Evolutionary conservation across 805 yeast genomes (phyloP), one percentile per base, ranked within the genome.

Genomic region (Lipomyces lipofer): DNA sequence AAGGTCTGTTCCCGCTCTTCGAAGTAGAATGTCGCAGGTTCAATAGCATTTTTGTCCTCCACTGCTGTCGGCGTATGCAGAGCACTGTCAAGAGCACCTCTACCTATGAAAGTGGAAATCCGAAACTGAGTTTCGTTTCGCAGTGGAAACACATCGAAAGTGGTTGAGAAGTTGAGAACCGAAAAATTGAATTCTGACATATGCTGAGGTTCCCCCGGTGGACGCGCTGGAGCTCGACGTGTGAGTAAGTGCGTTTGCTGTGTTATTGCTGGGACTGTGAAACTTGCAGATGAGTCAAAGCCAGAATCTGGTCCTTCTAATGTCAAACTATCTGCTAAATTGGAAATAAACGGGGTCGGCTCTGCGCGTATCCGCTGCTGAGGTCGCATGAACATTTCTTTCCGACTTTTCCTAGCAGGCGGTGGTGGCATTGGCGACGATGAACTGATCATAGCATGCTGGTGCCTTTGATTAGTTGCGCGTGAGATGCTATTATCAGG

Each of bases 101-200:
- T 42, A 19, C 64, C 64, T 4, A 59, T 38, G 21, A 60, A 52
- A 3, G 63, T 53, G 10, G 53, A 24, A 3, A 43, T n/a, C 17
- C 24, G 22, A 19, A 60, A 56, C 15, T 45, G 47, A 5, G 58
- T 56, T 9, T 27, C 48, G 15, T 43, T 27, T 6, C 52, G 51
- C 17, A 60, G 35, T 3, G 64, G 64, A 8, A 47, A 42, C 22
- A 59, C 49, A 24, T 52, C 63, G 35, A 60, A 60, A 12, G 63
- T 54, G 8, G 35, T 52, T 7, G 64, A 55, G 42, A 49, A 60
- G 21, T 52, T 56, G 24, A 52, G 43, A 3, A 47, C 43, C 4
- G 59, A 43, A 22, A 59, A 52, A 21, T 13, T 38, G 32, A 51
- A 60, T 10, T 54, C 59, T 17, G 33, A 9, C 25, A 51, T 46